Evolutionary conservation across 371 early-diverging fungal genomes (phyloP), one percentile per base, ranked within the genome.

Genomic region (Mucor ambiguus): DNA sequence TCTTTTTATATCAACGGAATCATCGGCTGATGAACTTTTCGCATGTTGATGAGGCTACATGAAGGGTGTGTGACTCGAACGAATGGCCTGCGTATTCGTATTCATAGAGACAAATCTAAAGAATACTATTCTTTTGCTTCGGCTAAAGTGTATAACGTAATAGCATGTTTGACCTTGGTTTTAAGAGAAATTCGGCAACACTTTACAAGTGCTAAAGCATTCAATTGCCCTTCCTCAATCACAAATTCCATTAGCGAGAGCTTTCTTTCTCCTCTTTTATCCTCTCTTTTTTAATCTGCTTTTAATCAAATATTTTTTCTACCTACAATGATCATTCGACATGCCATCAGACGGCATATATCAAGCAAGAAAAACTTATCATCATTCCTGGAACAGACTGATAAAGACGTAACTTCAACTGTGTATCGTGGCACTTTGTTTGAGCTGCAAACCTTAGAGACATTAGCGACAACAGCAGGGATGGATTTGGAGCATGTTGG

Each of bases 401-500:
- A 64, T 29, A 76, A 74, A 64, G 71, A 76, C 37, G 58, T 63
- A 7, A 66, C 60, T 1, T 67, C 69, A 4, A 70, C 65, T 10
- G 64, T 68, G 0, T 77, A 75, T 35, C 68, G 70, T 24, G 83
- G 83, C 3, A 78, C 75, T 2, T 37, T 75, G n/a, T 82, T 82
- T 52, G 83, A 82, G 64, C 59, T 72, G 58, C 79, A 80, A 60
- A 77, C 80, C 0, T 55, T 68, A 28, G 65, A 73, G 43, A 72
- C 75, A 6, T 58, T 82, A 4, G 20, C 66, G 24, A 10, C 46
- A 6, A 29, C 46, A 16, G 52, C 75, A n/a, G 77, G 77, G 11
- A 80, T 82, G 80, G 46, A 49, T n/a, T 58, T 82, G 10, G 58
- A 57, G 24, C 78, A 75, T 60, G 74, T 72, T 8, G 83, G 83